These are phyloP conservation scores for Parathielavia appendiculata DNA, from an alignment of 495 filamentous ascomycete species.

Conservation along the genomic window DNA sequence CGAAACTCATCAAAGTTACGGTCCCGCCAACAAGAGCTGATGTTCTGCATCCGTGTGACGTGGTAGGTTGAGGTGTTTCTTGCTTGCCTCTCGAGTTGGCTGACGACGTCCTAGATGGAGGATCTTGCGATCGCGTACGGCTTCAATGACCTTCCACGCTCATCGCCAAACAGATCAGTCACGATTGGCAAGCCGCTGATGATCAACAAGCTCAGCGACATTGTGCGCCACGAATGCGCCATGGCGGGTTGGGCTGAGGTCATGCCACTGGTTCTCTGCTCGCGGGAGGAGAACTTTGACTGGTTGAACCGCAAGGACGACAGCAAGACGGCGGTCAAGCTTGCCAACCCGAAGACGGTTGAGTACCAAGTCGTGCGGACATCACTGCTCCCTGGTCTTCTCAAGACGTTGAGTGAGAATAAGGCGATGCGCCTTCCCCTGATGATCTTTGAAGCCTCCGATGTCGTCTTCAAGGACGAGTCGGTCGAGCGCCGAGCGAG, in stretches of 20 bases:
- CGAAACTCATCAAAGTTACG: slow-evolving; percentile 67
- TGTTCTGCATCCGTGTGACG: slow-evolving; percentile 91
- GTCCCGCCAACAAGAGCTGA: slow-evolving; percentile 88
- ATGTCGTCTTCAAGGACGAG: slow-evolving; percentile 85
- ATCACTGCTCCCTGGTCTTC: slow-evolving; percentile 76
- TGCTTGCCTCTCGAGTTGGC: neutral
- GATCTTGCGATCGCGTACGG: slow-evolving; percentile 93
- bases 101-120: slow-evolving; percentile 59
- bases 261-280: slow-evolving; percentile 94
- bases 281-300: slow-evolving; percentile 95
- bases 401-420: slow-evolving; percentile 96
- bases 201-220: slow-evolving; percentile 92
- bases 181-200: slow-evolving; percentile 82
- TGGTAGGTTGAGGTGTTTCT: slow-evolving; percentile 36
- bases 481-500: slow-evolving; percentile 71
- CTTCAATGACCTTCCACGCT: slow-evolving; percentile 86
- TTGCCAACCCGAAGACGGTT: slow-evolving; percentile 91
- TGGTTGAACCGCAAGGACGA: slow-evolving; percentile 93
- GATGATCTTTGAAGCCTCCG: slow-evolving; percentile 87
- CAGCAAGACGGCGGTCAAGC: slow-evolving; percentile 74
- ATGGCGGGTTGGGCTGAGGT: slow-evolving; percentile 97
- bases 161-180: slow-evolving; percentile 73
- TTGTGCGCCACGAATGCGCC: slow-evolving; percentile 82
- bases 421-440: slow-evolving; percentile 84
- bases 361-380: slow-evolving; percentile 98